Conservation (phyloP, 257 asterid genomes). For the Ligustrum vulgare region DNA sequence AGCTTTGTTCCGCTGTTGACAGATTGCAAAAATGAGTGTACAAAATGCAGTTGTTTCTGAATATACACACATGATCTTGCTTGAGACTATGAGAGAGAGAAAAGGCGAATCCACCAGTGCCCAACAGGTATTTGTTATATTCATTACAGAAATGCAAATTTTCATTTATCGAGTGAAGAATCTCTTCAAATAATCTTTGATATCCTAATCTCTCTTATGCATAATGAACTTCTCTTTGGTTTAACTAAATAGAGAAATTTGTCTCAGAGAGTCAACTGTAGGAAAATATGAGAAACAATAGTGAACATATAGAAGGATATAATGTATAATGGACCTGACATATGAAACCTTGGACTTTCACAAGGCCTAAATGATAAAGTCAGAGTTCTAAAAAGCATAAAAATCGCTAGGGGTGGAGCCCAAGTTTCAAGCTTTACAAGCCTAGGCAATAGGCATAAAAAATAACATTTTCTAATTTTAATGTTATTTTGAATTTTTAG, state of each 20-base stretch:
- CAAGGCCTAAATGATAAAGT: no score
- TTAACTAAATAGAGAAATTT: neutral
- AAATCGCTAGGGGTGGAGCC: no score
- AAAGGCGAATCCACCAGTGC: conserved; percentile 31
- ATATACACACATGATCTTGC: conserved; percentile 59
- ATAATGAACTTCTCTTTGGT: neutral
- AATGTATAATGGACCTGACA: neutral
- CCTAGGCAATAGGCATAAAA: no score
- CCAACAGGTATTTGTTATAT: conserved; percentile 44
- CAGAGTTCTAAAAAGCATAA: no score
- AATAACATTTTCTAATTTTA: no score
- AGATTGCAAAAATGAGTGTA: conserved; percentile 76
- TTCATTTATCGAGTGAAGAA: neutral
- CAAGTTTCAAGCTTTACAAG: no score
- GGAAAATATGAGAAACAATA: neutral
- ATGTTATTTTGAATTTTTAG: no score
- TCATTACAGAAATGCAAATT: conserved; percentile 11
- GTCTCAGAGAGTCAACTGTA: neutral
- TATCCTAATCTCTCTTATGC: neutral
- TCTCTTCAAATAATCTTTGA: neutral
- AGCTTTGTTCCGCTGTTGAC: conserved; percentile 24
- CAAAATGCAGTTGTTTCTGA: conserved; percentile 59
- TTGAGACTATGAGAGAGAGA: conserved; percentile 46
- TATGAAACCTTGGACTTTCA: neutral
- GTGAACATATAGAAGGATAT: neutral